Conservation (phyloP, 192 early-diverging fungal species). For the Backusella tarrabulga region DNA sequence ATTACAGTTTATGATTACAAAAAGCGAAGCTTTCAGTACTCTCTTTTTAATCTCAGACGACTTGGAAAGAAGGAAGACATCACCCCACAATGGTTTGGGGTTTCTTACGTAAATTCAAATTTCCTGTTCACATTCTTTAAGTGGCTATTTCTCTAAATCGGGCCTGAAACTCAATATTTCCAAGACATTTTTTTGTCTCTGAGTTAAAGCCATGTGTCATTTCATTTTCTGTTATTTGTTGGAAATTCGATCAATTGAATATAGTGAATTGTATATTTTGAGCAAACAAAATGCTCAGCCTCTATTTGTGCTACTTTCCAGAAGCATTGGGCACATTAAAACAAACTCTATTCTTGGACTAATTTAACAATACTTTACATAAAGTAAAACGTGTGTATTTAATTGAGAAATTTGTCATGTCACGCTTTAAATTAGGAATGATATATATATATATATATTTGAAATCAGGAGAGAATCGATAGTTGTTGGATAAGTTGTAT, state of each 20-base stretch:
- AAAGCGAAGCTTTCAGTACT: neutral
- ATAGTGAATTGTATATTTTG: neutral
- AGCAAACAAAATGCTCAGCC: neutral
- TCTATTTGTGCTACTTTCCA: neutral
- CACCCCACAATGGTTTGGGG: neutral
- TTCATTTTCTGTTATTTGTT: neutral
- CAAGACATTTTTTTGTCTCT: neutral
- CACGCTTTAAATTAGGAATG: neutral
- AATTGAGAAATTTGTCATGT: neutral
- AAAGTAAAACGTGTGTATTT: neutral
- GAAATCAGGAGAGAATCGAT: neutral
- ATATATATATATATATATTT: neutral
- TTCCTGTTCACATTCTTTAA: neutral
- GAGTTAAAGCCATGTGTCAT: neutral
- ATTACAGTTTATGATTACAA: neutral
- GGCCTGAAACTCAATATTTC: neutral
- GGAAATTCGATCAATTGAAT: neutral
- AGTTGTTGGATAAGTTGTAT: neutral
- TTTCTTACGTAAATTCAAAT: neutral
- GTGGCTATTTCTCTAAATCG: neutral
- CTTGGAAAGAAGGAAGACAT: neutral
- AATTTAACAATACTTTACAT: neutral
- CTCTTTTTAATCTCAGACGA: neutral
- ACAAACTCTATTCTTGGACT: neutral
- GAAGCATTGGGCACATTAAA: neutral